Evolutionary conservation across 2,329 filamentous ascomycete species (phyloP).

Genomic region (Scedosporium aurantiacum): DNA sequence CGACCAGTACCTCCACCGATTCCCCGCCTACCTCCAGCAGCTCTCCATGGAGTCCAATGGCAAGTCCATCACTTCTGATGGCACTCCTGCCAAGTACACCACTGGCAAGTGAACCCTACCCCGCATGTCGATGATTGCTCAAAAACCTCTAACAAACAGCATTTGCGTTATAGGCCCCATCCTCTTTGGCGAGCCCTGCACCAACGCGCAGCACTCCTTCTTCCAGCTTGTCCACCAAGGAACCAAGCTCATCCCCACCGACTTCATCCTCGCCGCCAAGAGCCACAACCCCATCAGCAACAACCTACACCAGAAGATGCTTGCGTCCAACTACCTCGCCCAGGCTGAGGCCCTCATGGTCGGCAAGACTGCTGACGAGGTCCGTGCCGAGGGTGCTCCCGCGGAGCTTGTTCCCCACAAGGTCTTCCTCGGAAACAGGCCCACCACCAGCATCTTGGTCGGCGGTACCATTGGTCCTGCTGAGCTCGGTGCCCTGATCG

Average conservation of each 20-base stretch:
- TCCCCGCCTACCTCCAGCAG: slow-evolving; percentile 98
- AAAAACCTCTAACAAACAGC: neutral
- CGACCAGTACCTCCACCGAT: slow-evolving; percentile 97
- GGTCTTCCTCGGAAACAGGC: slow-evolving; percentile 95
- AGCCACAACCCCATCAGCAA: slow-evolving; percentile 91
- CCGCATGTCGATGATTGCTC: neutral
- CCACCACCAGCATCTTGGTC: slow-evolving; percentile 84
- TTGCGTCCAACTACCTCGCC: slow-evolving; percentile 84
- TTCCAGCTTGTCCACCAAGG: slow-evolving; percentile 99
- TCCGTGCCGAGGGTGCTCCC: slow-evolving; percentile 62
- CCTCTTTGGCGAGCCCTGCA: slow-evolving; percentile 94
- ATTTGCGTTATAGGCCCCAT: slow-evolving; percentile 51
- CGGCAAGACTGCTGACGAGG: slow-evolving; percentile 72
- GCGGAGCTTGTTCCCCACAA: slow-evolving; percentile 88
- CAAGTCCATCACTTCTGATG: slow-evolving; percentile 88
- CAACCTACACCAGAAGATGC: slow-evolving; percentile 94
- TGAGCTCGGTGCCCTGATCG: slow-evolving; percentile 87
- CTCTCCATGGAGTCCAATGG: slow-evolving; percentile 99
- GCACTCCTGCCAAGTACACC: slow-evolving; percentile 88
- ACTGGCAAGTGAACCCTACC: slow-evolving; percentile 42
- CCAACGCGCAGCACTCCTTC: slow-evolving; percentile 99
- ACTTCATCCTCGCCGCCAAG: slow-evolving; percentile 94
- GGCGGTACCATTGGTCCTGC: slow-evolving; percentile 89
- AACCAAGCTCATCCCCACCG: slow-evolving; percentile 95
- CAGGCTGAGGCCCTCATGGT: slow-evolving; percentile 87